phyloP scores from a whole-genome alignment of 1,284 basidiomycete genomes.

The Leccinum solheimii region DNA sequence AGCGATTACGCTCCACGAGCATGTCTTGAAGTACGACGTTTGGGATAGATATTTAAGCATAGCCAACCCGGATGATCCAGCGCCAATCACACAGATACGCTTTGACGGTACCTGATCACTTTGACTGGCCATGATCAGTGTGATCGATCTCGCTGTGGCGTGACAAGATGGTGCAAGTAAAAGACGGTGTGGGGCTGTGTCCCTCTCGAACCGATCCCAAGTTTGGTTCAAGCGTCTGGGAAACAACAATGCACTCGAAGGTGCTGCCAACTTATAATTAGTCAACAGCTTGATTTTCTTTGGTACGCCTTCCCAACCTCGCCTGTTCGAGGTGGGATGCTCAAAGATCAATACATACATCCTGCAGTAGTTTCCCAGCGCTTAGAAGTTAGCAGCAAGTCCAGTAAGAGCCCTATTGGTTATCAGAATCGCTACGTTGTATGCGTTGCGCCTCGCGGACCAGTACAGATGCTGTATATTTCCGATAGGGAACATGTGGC shows the following conservation, averaged over 20 bases:
- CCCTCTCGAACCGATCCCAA: background rate
- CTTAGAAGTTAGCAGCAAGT: no score
- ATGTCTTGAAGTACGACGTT: constrained; percentile 52
- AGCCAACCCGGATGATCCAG: constrained; percentile 66
- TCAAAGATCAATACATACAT: background rate
- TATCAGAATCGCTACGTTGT: no score
- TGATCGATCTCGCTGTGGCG: background rate
- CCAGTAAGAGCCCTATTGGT: no score
- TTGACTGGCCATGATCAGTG: constrained; percentile 12
- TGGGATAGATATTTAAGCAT: constrained; percentile 64
- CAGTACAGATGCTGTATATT: no score
- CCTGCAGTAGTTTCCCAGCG: background rate
- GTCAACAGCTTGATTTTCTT: no score
- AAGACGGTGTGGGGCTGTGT: background rate
- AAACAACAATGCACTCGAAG: no score
- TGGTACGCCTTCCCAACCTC: background rate
- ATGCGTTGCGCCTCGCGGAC: no score
- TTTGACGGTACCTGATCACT: constrained; percentile 23
- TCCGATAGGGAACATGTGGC: no score
- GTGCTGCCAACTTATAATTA: no score
- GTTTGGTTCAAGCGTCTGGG: background rate
- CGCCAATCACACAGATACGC: constrained; percentile 67
- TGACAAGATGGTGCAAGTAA: background rate
- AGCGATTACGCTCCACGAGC: constrained; percentile 55
- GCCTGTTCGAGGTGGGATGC: background rate